Base-by-base conservation (phyloP, 2,329 filamentous ascomycete genomes). In the Scorias spongiosa region DNA sequence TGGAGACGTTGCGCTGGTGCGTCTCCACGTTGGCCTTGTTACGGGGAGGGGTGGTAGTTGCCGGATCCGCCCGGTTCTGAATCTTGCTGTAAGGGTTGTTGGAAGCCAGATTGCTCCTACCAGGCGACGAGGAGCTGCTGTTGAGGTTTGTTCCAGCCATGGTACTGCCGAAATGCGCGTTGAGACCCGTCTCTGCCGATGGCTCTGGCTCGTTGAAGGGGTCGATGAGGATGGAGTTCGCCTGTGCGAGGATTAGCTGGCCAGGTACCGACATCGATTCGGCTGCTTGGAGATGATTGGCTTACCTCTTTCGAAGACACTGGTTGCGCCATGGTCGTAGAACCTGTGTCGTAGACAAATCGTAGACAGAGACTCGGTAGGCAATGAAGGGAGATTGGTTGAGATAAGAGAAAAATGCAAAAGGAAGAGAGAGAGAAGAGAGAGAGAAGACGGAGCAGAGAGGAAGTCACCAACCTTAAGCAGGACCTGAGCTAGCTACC, bases 141-240 rank as follows among this genome's bases (percentile, higher is more conserved):
- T 44, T 60, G 50, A 48, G 42, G 34, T 52, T 52, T 37, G 61
- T 58, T 14, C 14, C 14, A 40, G 60, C 62, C 49, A 67, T 68
- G 8, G 67, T 68, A 40, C 65, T 66, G 44, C 64, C 61, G 54
- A 77, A 74, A 49, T 75, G 74, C 2, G 69, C 67, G 46, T 75
- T 75, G n/a, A 74, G 73, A 7, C 80, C 78, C 40, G 76, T 81
- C 57, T 82, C 76, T 48, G 80, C 73, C 47, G 69, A 75, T 11
- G 81, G 81, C 48, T 83, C 77, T 9, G 78, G 78, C 17, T 71
- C 79, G 53, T 69, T 77, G 48, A 86, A 66, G 50, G 81, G 82
- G 53, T 82, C 78, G 50, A 85, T 74, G 39, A 86, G 67, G 56
- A 81, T 78, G 54, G 75, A 72, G 43, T 71, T 67, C 38, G 80